A percentile compares a stretch with the other conserved stretches of the same genome.
These are phyloP conservation scores for Leccinum barrowsii DNA, from an alignment of 768 basidiomycete genomes.

Conservation along the genomic window DNA sequence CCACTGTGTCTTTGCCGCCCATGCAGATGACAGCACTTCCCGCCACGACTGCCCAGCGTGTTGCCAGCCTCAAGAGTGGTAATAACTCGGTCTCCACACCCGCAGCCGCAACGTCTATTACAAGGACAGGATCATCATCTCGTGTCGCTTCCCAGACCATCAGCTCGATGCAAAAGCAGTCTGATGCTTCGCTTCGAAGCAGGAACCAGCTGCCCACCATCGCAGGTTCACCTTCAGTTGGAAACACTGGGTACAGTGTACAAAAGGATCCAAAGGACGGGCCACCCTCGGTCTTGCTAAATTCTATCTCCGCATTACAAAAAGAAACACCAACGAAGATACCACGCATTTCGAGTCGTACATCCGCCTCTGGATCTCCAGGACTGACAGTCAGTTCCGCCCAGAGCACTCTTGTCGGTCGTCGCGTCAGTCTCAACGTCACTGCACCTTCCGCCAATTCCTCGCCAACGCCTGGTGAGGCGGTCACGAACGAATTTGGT, in stretches of 20 bases:
- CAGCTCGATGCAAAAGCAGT: conserved; percentile 85
- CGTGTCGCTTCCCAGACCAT: conserved; percentile 77
- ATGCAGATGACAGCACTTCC: conserved; percentile 88
- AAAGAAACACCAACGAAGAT: conserved; percentile 94
- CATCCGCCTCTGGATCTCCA: conserved; percentile 72
- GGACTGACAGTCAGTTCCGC: conserved; percentile 60
- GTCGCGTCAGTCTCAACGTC: conserved; percentile 64
- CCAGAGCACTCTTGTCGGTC: conserved; percentile 43
- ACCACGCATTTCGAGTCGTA: conserved; percentile 85
- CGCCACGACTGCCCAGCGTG: conserved; percentile 75
- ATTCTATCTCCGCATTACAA: conserved; percentile 47
- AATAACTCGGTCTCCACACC: conserved; percentile 44
- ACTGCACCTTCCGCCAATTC: conserved; percentile 58
- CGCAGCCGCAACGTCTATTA: conserved; percentile 38
- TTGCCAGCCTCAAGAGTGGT: conserved; percentile 72
- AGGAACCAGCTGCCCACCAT: conserved; percentile 84
- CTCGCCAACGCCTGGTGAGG: conserved; percentile 51
- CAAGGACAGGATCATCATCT: conserved; percentile 47
- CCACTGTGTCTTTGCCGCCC: conserved; percentile 75
- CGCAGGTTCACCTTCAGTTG: conserved; percentile 90
- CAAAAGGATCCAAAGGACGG: conserved; percentile 56
- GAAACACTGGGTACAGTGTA: conserved; percentile 50
- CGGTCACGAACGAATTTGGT: conserved; percentile 72
- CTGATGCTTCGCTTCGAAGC: conserved; percentile 74
- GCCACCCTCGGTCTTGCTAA: conserved; percentile 50